These are phyloP conservation scores for Rhodotorula babjevae DNA, from an alignment of 768 basidiomycete species.

Conservation along the genomic window DNA sequence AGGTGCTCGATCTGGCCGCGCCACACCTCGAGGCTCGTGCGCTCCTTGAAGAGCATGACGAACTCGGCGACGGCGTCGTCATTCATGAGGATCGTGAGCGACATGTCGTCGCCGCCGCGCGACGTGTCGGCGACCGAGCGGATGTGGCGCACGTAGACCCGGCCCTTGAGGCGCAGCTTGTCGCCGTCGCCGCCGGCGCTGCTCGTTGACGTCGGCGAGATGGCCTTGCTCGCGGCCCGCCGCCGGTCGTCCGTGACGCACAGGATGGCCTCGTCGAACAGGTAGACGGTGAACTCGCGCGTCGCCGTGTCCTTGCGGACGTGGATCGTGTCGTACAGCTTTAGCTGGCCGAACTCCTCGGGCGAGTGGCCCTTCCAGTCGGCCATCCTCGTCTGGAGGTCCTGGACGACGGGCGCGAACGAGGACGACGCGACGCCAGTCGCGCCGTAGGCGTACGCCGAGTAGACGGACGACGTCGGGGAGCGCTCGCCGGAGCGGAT, in stretches of 20 bases:
- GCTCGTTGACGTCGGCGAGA: conserved; percentile 46
- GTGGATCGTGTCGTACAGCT: conserved; percentile 85
- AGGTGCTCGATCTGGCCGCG: conserved; percentile 72
- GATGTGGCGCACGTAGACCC: conserved; percentile 94
- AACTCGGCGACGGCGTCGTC: conserved; percentile 89
- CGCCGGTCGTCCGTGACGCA: conserved; percentile 98
- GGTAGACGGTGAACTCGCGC: conserved; percentile 84
- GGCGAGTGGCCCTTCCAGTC: conserved; percentile 94
- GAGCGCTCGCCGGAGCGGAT: conserved; percentile 10
- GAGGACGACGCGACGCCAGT: conserved; percentile 46
- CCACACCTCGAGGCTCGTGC: conserved; percentile 85
- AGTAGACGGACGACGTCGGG: conserved; percentile 19
- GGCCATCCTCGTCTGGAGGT: conserved; percentile 80
- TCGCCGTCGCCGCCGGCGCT: conserved; percentile 53
- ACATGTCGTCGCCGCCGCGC: conserved; percentile 66
- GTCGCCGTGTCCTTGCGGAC: conserved; percentile 84
- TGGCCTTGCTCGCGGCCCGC: conserved; percentile 65
- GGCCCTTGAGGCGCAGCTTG: conserved; percentile 82
- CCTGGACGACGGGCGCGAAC: conserved; percentile 77
- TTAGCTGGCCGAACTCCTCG: conserved; percentile 71
- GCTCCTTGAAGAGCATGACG: conserved; percentile 90
- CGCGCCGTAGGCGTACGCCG: conserved; percentile 26
- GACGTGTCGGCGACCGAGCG: conserved; percentile 77
- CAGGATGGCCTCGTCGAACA: conserved; percentile 95
- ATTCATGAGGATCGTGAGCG: conserved; percentile 92